These are phyloP conservation scores for Diaporthe aspalathi DNA, from an alignment of 2,329 filamentous ascomycete genomes.

Conservation along the genomic window DNA sequence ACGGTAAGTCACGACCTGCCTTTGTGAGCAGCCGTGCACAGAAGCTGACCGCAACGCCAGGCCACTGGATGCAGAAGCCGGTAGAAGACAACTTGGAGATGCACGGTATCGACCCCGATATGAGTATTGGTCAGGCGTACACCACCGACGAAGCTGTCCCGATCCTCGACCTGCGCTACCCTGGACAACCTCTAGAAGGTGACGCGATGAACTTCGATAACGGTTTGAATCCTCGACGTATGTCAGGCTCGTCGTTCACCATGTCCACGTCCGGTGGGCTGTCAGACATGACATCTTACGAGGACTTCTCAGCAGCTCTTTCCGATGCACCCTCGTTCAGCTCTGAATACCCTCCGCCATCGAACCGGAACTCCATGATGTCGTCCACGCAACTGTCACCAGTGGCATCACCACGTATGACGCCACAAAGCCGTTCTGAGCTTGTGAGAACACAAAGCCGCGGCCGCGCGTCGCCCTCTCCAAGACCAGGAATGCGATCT, in stretches of 20 bases:
- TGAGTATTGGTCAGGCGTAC: constrained; percentile 71
- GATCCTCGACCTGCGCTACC: constrained; percentile 69
- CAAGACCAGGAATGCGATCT: constrained; percentile 74
- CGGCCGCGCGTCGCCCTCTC: constrained; percentile 77
- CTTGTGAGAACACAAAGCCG: constrained; percentile 74
- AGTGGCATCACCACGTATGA: constrained; percentile 76
- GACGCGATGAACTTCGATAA: constrained; percentile 64
- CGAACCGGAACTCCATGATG: constrained; percentile 77
- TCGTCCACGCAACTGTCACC: constrained; percentile 78
- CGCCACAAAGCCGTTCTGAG: constrained; percentile 69
- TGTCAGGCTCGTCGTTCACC: constrained; percentile 80
- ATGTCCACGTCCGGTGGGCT: constrained; percentile 74
- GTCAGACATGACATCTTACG: constrained; percentile 77
- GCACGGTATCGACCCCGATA: constrained; percentile 66
- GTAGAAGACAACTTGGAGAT: constrained; percentile 69
- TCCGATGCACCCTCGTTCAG: constrained; percentile 76
- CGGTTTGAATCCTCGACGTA: constrained; percentile 67
- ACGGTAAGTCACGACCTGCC: constrained; percentile 54
- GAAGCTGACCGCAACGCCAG: constrained; percentile 48
- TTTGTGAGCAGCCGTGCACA: constrained; percentile 37
- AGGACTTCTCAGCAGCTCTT: constrained; percentile 74
- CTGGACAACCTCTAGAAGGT: constrained; percentile 59
- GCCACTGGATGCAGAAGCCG: constrained; percentile 65
- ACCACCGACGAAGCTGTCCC: constrained; percentile 72
- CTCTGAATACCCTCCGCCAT: constrained; percentile 74